A percentile compares a stretch with the other conserved stretches of the same genome.
Conservation (phyloP, 768 basidiomycete species). For the Leccinum truebloodii region DNA sequence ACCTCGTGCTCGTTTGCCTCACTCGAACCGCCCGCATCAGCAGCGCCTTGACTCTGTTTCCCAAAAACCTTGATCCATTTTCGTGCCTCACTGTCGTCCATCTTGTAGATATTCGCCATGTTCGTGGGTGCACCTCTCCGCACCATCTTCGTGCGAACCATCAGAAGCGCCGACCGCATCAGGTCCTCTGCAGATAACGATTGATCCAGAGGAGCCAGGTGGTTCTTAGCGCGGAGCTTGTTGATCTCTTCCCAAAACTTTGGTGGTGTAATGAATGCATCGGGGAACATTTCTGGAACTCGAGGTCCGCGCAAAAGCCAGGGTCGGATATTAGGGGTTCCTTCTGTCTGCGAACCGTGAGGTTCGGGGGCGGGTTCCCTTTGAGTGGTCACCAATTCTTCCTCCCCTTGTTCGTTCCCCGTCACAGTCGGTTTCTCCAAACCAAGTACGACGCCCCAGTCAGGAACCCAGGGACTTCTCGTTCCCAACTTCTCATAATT, state of each 20-base stretch:
- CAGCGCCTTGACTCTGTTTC: conserved; percentile 16
- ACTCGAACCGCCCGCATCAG: conserved; percentile 20
- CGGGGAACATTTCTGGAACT: conserved; percentile 46
- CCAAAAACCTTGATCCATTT: conserved; percentile 44
- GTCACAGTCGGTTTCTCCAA: conserved; percentile 28
- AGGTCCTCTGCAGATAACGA: conserved; percentile 43
- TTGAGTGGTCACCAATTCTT: conserved; percentile 58
- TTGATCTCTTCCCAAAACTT: conserved; percentile 59
- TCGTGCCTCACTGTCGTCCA: conserved; percentile 55
- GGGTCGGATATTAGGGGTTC: conserved; percentile 32
- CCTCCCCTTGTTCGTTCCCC: conserved; percentile 22
- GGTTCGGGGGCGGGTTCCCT: conserved; percentile 36
- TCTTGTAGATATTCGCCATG: conserved; percentile 67
- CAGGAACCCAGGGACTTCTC: conserved; percentile 70
- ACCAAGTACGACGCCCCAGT: conserved; percentile 76
- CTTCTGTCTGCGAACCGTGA: conserved; percentile 11
- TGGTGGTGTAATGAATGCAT: conserved; percentile 41
- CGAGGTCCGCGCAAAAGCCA: conserved; percentile 74
- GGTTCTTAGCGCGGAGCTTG: conserved; percentile 56
- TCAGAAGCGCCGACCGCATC: conserved; percentile 62
- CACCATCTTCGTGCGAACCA: conserved; percentile 61
- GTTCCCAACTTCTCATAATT: conserved; percentile 68
- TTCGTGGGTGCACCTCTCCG: conserved; percentile 74
- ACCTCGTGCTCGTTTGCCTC: conserved; percentile 29
- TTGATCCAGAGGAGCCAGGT: conserved; percentile 40